A percentile compares a stretch with the other conserved stretches of the same genome.
Evolutionary conservation across 2,329 filamentous ascomycete genomes (phyloP).

Genomic region (Neonectria faginata): DNA sequence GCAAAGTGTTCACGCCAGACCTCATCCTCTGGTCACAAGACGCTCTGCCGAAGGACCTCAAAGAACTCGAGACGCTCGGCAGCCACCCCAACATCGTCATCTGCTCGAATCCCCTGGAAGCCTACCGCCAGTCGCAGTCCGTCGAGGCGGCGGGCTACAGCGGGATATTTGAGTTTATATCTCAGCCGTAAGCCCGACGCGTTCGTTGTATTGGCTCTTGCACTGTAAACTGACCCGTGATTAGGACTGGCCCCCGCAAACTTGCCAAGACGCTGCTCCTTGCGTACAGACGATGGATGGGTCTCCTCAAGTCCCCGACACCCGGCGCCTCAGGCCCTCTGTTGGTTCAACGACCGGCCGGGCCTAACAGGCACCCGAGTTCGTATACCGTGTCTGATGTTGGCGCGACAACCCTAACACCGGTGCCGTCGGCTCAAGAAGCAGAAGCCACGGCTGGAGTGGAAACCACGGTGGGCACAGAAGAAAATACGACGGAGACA

Average conservation of each 20-base stretch:
- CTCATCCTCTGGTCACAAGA: conserved; percentile 43
- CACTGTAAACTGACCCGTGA: neutral
- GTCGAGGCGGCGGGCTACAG: conserved; percentile 30
- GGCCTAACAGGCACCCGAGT: neutral
- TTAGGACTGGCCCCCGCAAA: conserved; percentile 53
- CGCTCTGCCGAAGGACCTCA: conserved; percentile 1
- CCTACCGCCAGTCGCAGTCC: conserved; percentile 43
- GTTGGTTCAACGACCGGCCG: neutral
- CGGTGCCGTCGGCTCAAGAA: neutral
- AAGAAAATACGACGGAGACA: neutral
- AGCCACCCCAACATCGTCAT: conserved; percentile 48
- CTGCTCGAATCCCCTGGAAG: conserved; percentile 49
- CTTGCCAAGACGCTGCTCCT: conserved; percentile 49
- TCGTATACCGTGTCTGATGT: neutral
- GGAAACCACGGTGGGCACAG: neutral
- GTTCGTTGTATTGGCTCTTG: accelerated
- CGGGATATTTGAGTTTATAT: conserved; percentile 52
- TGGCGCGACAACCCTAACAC: no score
- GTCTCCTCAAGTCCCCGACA: conserved; percentile 18
- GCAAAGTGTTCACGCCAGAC: conserved; percentile 39
- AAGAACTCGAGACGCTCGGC: neutral
- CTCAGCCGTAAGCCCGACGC: conserved; percentile 51
- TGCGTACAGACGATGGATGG: conserved; percentile 45
- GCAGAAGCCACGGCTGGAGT: neutral
- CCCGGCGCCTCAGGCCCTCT: neutral